Base-by-base conservation (phyloP, 176 grass and related monocot species). In the Phoenix dactylifera region DNA sequence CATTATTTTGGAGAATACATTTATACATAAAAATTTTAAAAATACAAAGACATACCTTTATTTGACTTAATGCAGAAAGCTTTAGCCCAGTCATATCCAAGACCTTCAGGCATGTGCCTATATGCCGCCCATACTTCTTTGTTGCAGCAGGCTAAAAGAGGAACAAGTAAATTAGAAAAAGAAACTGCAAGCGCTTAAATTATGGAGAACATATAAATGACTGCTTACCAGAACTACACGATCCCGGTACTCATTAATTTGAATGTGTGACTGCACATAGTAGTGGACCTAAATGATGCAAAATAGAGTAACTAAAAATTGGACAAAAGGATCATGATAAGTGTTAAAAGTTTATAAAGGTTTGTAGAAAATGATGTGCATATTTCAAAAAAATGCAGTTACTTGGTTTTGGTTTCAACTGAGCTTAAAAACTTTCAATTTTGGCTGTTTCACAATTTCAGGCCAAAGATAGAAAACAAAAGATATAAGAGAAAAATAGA, bases 191-290 rank as follows among this genome's bases (percentile, higher is more conserved):
- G 26, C 62, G 16, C 49, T 78, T 52, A 32, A 60, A 49, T 20
- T 1, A 24, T 26, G 39, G 14, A 66, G n/a, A 35, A 66, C 0
- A 32, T 58, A 51, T 48, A 70, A 24, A 51, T 67, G 19, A 30
- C 0, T 20, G 74, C 92, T 88, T 50, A 96, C 92, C 92, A 96
- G 77, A 79, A 96, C 72, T 29, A 96, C 72, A 30, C 75, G 83
- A 69, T 96, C 92, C 18, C 92, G 87, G 16, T 90, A 96, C 62
- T 96, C 92, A 49, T 90, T 96, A 57, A 96, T 87, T 81, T 96
- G 92, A 79, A 96, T 88, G 65, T 96, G 83, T 77, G 92, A 90
- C 55, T 90, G 86, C 64, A 88, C 92, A 78, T 90, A 96, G 67
- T 90, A 95, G 50, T 82, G 63, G 60, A 79, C 86, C 91, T 95